Percentiles rank a stretch among this genome's conserved stretches.
Evolutionary conservation across 2,329 filamentous ascomycete species (phyloP).

Genomic region (Aspergillus udagawae): DNA sequence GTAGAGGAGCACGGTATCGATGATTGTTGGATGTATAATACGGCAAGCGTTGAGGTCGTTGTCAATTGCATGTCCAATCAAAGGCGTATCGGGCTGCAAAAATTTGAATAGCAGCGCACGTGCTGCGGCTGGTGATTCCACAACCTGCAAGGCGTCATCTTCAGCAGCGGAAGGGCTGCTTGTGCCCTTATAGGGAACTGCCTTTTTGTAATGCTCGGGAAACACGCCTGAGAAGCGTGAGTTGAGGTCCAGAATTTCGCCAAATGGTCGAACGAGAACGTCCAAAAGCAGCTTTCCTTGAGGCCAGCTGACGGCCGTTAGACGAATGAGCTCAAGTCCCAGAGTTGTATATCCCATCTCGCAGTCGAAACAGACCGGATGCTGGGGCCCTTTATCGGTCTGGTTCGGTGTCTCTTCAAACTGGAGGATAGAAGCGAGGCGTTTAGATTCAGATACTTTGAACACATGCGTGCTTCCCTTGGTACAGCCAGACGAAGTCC

Average conservation of each 20-base stretch:
- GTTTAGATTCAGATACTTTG: slow-evolving; percentile 71
- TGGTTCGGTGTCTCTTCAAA: slow-evolving; percentile 69
- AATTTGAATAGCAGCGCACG: slow-evolving; percentile 72
- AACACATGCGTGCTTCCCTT: slow-evolving; percentile 74
- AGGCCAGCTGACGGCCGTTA: slow-evolving; percentile 89
- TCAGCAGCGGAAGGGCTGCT: slow-evolving; percentile 17
- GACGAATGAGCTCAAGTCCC: slow-evolving; percentile 81
- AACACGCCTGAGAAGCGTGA: slow-evolving; percentile 86
- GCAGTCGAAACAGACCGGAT: slow-evolving; percentile 79
- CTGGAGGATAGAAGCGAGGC: slow-evolving; percentile 73
- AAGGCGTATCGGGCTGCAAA: slow-evolving; percentile 70
- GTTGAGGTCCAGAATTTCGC: slow-evolving; percentile 84
- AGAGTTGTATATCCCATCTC: slow-evolving; percentile 95
- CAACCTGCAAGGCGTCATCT: slow-evolving; percentile 59
- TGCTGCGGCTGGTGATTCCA: slow-evolving; percentile 69
- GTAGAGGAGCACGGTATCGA: slow-evolving; percentile 82
- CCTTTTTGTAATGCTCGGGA: slow-evolving; percentile 69
- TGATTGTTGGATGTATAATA: slow-evolving; percentile 76
- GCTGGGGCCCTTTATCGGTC: slow-evolving; percentile 22
- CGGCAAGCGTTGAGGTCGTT: slow-evolving; percentile 88
- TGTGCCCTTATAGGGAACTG: slow-evolving; percentile 52
- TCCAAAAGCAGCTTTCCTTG: slow-evolving; percentile 71
- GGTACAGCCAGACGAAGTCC: slow-evolving; percentile 71
- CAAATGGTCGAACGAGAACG: slow-evolving; percentile 76
- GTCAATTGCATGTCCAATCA: slow-evolving; percentile 91